Conservation (phyloP, 202 grass and related monocot genomes). For the Miscanthus sacchariflorus region DNA sequence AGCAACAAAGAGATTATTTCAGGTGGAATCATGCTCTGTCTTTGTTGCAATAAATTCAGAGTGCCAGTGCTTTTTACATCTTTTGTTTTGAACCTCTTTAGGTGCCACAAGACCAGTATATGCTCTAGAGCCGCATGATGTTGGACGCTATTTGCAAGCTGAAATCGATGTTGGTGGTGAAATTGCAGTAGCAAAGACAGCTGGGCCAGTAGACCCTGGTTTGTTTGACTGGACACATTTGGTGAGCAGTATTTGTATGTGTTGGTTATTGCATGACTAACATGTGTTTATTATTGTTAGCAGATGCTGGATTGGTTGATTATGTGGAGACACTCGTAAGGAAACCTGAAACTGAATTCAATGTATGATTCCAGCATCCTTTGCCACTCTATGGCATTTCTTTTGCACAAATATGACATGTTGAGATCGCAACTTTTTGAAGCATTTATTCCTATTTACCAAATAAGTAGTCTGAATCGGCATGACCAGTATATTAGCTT, state of each 20-base stretch:
- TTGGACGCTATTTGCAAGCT: conserved; percentile 78
- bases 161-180: conserved; percentile 68
- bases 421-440: conserved; percentile 11
- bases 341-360: conserved; percentile 85
- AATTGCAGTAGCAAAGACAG: conserved; percentile 65
- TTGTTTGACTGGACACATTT: conserved; percentile 46
- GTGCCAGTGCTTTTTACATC: conserved; percentile 15
- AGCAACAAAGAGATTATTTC: conserved; percentile 92
- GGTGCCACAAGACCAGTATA: conserved; percentile 84
- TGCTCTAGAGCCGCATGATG: conserved; percentile 90
- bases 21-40: conserved; percentile 51
- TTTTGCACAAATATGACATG: conserved; percentile 11
- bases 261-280: conserved; percentile 20
- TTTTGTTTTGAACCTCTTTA: conserved; percentile 47
- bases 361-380: conserved; percentile 62
- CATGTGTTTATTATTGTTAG: conserved; percentile 28
- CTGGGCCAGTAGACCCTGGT: conserved; percentile 83
- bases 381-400: conserved; percentile 27
- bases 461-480: conserved; percentile 9
- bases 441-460: not conserved
- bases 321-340: conserved; percentile 71
- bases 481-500: conserved; percentile 2
- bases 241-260: not conserved
- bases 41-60: conserved; percentile 16
- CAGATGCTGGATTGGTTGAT: conserved; percentile 84